These are phyloP conservation scores for Talaromyces sp. DNA, from an alignment of 2,329 filamentous ascomycete species.

Conservation along the genomic window DNA sequence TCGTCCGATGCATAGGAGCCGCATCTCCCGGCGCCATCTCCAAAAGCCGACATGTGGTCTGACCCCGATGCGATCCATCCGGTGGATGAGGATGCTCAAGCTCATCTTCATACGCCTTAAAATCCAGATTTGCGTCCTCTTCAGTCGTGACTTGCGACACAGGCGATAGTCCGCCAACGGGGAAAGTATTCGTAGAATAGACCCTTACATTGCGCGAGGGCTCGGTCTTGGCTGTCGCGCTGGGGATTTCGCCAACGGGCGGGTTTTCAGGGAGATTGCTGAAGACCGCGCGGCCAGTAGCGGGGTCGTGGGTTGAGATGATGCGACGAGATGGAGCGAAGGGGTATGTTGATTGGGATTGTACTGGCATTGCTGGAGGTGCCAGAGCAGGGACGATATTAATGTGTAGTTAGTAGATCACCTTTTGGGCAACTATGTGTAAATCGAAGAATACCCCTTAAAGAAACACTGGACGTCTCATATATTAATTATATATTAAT, in stretches of 20 bases:
- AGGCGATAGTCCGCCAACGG: constrained; percentile 13
- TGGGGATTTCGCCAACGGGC: constrained; percentile 1
- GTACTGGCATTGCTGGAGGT: neutral
- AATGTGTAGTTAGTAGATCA: neutral
- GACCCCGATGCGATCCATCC: constrained; percentile 5
- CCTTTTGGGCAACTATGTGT: neutral
- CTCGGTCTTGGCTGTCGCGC: neutral
- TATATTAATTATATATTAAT: too few relatives aligned
- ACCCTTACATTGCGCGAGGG: constrained; percentile 14
- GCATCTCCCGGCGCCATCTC: constrained; percentile 49
- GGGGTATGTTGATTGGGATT: neutral
- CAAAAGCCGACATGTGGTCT: constrained; percentile 47
- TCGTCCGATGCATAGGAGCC: constrained; percentile 54
- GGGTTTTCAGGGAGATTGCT: constrained; percentile 11
- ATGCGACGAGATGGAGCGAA: constrained; percentile 10
- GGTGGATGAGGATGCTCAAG: constrained; percentile 11
- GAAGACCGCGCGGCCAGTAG: constrained; percentile 13
- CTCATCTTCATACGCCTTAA: constrained; percentile 13
- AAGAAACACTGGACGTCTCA: neutral
- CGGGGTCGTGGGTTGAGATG: constrained; percentile 14
- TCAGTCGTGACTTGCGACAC: constrained; percentile 11
- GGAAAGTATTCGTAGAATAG: constrained; percentile 16
- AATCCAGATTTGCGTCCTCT: constrained; percentile 2
- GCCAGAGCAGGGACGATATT: neutral
- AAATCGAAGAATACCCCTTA: neutral